Evolutionary conservation across 1,284 basidiomycete genomes (phyloP).

Genomic region (Sanguinoderma infundibulare): DNA sequence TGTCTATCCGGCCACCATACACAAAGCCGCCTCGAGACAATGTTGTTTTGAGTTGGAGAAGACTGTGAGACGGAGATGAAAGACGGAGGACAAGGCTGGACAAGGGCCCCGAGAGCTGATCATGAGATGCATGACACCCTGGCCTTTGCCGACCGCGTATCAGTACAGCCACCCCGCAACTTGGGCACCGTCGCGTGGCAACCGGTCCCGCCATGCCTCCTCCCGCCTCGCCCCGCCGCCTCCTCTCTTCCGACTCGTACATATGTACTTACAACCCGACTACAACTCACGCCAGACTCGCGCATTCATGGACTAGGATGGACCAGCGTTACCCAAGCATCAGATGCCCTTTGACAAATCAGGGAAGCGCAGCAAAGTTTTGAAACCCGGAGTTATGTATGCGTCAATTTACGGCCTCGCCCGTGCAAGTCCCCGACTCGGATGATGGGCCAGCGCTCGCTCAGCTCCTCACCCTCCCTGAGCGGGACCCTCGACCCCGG

Average conservation of each 20-base stretch:
- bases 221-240: neutral
- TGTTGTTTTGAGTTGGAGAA: neutral
- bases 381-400: no score
- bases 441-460: no score
- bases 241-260: neutral
- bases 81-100: neutral
- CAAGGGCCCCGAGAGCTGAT: no score
- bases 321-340: no score
- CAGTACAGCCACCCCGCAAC: constrained; percentile 20
- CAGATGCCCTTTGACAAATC: no score
- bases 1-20: constrained; percentile 1
- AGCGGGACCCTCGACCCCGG: neutral
- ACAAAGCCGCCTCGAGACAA: neutral
- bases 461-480: neutral
- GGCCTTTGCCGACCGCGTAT: constrained; percentile 6
- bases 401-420: no score
- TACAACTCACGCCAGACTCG: no score
- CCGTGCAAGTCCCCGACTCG: no score
- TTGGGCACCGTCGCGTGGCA: neutral
- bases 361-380: no score
- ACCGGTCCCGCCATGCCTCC: neutral
- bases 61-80: neutral
- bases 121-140: no score
- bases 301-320: no score
- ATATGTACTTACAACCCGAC: neutral